Evolutionary conservation across 768 basidiomycete species (phyloP), one percentile per base, ranked within the genome.

Genomic region (Mycena sanguinolenta): DNA sequence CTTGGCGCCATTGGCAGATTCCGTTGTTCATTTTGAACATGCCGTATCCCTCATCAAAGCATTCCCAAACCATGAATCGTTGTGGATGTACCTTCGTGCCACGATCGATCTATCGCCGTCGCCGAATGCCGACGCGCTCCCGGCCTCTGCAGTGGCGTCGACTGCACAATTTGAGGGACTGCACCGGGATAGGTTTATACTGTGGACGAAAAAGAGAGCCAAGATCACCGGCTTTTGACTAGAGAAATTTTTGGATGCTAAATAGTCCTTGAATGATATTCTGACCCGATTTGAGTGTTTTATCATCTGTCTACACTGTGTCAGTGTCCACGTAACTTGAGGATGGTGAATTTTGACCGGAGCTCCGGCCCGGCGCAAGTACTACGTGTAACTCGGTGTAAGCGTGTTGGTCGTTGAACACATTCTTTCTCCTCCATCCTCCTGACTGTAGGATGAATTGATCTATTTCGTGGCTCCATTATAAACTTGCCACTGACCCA

Each of bases 71-170:
- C 88, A 91, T 67, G 90, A 92, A 75, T 78, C 92, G 0, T 82
- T 92, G 21, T 92, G 91, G 91, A 79, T 89, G 70, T 92, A 90
- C 78, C 70, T 90, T 53, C 85, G 89, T 23, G 74, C 76, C 27
- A 52, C 75, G 4, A 59, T 69, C 39, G 36, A 2, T n/a, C 2
- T 63, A 23, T 65, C 54, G 19, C 59, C 62, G 30, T 66, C 55
- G 19, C 55, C 58, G 27, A 50, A 38, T 67, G 59, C 53, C 7
- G 25, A n/a, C 19, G 27, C 27, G 3, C 17, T 63, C 1, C 25
- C 46, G 38, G 57, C 55, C 19, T 54, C 58, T 7, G 66, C 66
- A 28, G 50, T 72, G 25, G 63, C 62, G 1, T 36, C 46, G 6
- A 59, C 63, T 4, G 38, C 61, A 27, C 6, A 0, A 36, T 34